Evolutionary conservation across 2,329 filamentous ascomycete species (phyloP).

Genomic region (Leptographium procerum): DNA sequence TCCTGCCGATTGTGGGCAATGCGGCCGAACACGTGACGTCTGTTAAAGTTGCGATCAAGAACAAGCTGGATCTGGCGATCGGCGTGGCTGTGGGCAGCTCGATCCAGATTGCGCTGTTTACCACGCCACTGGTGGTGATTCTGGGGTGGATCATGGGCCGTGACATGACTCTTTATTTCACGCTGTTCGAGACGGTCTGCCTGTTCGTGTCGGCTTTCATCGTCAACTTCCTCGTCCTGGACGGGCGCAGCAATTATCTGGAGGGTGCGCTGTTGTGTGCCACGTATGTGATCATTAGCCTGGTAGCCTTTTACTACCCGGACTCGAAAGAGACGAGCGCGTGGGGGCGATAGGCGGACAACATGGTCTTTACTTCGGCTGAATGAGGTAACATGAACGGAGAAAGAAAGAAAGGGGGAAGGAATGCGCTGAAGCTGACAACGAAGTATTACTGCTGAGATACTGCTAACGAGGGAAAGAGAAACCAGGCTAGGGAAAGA

Average conservation of each 20-base stretch:
- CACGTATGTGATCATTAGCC: conserved; percentile 56
- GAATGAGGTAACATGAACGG: too few relatives aligned
- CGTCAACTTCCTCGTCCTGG: conserved; percentile 77
- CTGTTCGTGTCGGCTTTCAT: conserved; percentile 77
- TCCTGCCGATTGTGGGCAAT: conserved; percentile 63
- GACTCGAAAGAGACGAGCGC: conserved; percentile 33
- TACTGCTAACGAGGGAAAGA: neutral
- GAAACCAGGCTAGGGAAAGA: neutral
- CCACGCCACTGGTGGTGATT: conserved; percentile 59
- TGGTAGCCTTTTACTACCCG: conserved; percentile 58
- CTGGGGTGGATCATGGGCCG: conserved; percentile 58
- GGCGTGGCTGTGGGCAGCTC: conserved; percentile 60
- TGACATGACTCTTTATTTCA: conserved; percentile 74
- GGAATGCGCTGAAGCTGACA: neutral
- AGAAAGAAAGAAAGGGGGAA: too few relatives aligned
- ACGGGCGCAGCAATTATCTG: conserved; percentile 77
- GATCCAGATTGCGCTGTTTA: conserved; percentile 62
- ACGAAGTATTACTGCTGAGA: too few relatives aligned
- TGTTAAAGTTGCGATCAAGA: conserved; percentile 58
- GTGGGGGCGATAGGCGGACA: neutral
- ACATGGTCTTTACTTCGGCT: too few relatives aligned
- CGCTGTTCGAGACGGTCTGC: conserved; percentile 78
- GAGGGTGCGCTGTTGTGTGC: conserved; percentile 62
- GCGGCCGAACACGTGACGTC: conserved; percentile 64
- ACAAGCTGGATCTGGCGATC: conserved; percentile 67